phyloP scores from a whole-genome alignment of 805 yeast genomes.

The Schwanniomyces vanrijiae region DNA sequence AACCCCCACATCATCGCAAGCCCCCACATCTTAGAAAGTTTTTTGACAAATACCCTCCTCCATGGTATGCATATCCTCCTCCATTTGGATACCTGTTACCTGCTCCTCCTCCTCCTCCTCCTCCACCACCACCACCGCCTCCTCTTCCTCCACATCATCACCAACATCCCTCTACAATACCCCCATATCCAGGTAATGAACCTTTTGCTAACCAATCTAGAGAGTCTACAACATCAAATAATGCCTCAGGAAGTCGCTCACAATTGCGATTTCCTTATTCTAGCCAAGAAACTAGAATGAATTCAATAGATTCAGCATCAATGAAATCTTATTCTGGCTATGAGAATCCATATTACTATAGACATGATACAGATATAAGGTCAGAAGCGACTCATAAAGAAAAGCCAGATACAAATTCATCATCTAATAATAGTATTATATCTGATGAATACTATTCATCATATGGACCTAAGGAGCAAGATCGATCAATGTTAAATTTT shows the following conservation, averaged over 20 bases:
- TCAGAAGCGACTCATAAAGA: not conserved
- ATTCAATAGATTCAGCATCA: not conserved
- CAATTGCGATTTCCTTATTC: not conserved
- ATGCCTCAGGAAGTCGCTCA: not conserved
- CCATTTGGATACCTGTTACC: no score
- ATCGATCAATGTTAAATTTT: not conserved
- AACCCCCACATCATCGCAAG: not conserved
- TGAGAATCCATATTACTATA: not conserved
- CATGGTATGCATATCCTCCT: constrained; percentile 3
- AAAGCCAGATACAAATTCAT: not conserved
- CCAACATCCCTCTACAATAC: constrained; percentile 3
- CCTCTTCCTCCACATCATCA: constrained; percentile 7
- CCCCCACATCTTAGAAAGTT: constrained; percentile 4
- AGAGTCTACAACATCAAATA: not conserved
- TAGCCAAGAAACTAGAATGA: not conserved
- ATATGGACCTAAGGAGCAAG: not conserved
- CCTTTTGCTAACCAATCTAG: not conserved
- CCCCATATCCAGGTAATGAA: not conserved
- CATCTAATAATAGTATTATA: not conserved
- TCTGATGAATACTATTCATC: not conserved
- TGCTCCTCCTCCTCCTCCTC: no score
- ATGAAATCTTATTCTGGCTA: not conserved
- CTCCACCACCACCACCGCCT: constrained; percentile 3
- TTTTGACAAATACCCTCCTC: constrained; percentile 1
- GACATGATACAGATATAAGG: not conserved